Base-by-base conservation (phyloP, 2,329 filamentous ascomycete species). In the Talaromyces sp. region DNA sequence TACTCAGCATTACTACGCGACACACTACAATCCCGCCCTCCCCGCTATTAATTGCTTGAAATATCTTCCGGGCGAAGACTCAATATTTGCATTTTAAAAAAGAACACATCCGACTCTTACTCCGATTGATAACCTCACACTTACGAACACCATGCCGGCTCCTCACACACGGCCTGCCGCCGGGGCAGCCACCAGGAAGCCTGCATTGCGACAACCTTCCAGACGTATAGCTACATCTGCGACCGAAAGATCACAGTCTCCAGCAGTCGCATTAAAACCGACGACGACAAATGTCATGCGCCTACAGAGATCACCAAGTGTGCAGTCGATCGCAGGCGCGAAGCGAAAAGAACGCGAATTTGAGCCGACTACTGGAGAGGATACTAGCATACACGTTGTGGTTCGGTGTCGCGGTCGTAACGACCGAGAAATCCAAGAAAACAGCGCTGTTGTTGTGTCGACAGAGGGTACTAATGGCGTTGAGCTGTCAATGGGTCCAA, bases 341-440 rank as follows among this genome's bases (percentile, higher is more conserved):
- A 97, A 97, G 82, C 89, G 93, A 73, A 97, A 97, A 78, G 91
- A 95, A 71, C 87, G 91, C 73, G 91, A 96, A 43, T 94, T 89
- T 74, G 93, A 94, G 53, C 78, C 85, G 5, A 88, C 91, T 36
- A 79, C 80, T 64, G 85, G 86, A 61, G 89, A 93, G 72, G 93
- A 96, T 78, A 98, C 94, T 7, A 99, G 97, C 76, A 99, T 99
- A 79, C 95, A 96, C 76, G 95, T 99, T 56, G 93, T 98, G 38
- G 96, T 99, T 65, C 87, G 95, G 69, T 99, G 94, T 80, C 87
- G 95, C 71, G 95, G 94, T 5, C 90, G 95, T 69, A 98, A 91
- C 75, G 91, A 97, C 71, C 89, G 94, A 70, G 95, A 99, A 80
- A 89, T 97, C 62, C 86, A 89, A 71, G 95, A 99, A 78, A 99